Base-by-base conservation (phyloP, 805 yeast genomes). In the Zygosaccharomyces pseudorouxii region DNA sequence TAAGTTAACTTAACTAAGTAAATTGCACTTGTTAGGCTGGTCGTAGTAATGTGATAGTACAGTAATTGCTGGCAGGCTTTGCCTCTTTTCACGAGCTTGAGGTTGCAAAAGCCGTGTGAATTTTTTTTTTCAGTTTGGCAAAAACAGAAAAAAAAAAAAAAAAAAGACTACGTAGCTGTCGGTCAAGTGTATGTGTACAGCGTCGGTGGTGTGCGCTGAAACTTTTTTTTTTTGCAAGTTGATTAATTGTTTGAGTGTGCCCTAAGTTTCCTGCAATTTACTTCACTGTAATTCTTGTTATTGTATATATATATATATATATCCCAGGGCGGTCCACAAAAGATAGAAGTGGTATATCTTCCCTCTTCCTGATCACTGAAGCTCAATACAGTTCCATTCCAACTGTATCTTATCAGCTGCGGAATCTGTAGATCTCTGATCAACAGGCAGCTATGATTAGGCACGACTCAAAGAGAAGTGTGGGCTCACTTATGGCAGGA, bases 401-500 rank as follows among this genome's bases (percentile, higher is more conserved):
- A 25, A 25, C 28, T 25, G 28, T 25, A 25, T 25, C 28, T 25
- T 19, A n/a, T 33, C 20, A 33, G 37, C 37, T 33, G 37, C 37
- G 19, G 37, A 33, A 18, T 33, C 37, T 33, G 37, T 33, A 33
- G 37, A 33, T 33, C 37, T 14, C 16, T 16, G 37, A 33, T 33
- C 37, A 33, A 18, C 37, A 18, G 37, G 37, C 37, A 33, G 37
- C 37, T 42, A 44, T 45, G 49, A 50, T 38, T 30, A 47, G 43
- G 43, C 42, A 38, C 39, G 37, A 29, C 43, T 29, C 44, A 39
- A 38, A 31, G 37, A 30, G 42, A 35, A 38, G 35, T 28, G 41
- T 51, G 46, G 47, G 35, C 38, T 38, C 47, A 22, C 38, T 12
- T 37, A 38, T 29, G 28, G 39, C 42, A 9, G 41, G 46, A 16